Evolutionary conservation across 257 asterid species (phyloP).

Genomic region (Ilex asprella): DNA sequence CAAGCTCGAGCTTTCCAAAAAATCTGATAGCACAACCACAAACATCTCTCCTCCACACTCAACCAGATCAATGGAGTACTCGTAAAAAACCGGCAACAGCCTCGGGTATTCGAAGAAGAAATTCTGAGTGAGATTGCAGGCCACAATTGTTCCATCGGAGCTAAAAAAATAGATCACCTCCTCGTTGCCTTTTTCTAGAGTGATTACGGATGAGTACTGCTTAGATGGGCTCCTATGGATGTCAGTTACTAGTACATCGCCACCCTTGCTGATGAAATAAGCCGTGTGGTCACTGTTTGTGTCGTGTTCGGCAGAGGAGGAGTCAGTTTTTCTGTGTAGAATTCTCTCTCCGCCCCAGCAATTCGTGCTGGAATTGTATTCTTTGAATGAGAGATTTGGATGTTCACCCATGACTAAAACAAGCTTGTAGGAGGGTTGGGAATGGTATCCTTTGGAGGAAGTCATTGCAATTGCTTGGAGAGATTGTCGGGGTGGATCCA

Average conservation of each 20-base stretch:
- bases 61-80: constrained; percentile 74
- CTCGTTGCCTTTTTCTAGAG: constrained; percentile 21
- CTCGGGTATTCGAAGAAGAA: constrained; percentile 60
- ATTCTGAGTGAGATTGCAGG: constrained; percentile 45
- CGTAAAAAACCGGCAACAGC: constrained; percentile 53
- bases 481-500: constrained; percentile 1
- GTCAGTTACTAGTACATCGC: constrained; percentile 59
- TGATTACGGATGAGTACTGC: constrained; percentile 57
- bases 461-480: constrained; percentile 61
- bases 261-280: constrained; percentile 75
- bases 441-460: constrained; percentile 16
- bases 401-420: constrained; percentile 42
- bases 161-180: constrained; percentile 52
- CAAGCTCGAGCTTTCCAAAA: constrained; percentile 60
- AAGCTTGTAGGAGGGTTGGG: constrained; percentile 25
- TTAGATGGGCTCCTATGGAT: constrained; percentile 70
- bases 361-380: constrained; percentile 31
- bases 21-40: constrained; percentile 58
- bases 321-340: constrained; percentile 21
- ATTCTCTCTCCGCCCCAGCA: constrained; percentile 41
- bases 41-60: constrained; percentile 51
- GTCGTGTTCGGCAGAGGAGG: constrained; percentile 5
- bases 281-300: constrained; percentile 25
- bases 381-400: constrained; percentile 38
- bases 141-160: constrained; percentile 52